Percentiles rank a stretch among this genome's conserved stretches.
Conservation (phyloP, 768 basidiomycete species). For the Phaeotremella skinneri region DNA sequence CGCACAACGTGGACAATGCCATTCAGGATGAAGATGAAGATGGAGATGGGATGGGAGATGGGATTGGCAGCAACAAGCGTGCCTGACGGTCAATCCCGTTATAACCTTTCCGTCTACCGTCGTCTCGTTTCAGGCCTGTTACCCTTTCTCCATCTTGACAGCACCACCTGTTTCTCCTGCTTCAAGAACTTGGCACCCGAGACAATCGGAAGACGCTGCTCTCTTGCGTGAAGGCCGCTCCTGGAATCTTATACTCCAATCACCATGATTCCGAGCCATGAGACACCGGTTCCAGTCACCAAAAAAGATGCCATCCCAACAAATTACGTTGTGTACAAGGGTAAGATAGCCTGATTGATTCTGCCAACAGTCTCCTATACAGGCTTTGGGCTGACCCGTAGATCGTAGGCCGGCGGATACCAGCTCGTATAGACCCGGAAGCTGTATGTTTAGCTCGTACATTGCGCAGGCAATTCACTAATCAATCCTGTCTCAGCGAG, state of each 20-base stretch:
- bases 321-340: constrained; percentile 39
- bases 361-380: not conserved
- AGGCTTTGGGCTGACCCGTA: constrained; percentile 1
- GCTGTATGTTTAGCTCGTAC: constrained; percentile 25
- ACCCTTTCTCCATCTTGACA: not conserved
- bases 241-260: no score
- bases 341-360: constrained; percentile 10
- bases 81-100: not conserved
- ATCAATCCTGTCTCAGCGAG: constrained; percentile 22
- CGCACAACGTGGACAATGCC: no score
- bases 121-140: no score
- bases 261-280: not conserved
- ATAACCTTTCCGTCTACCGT: not conserved
- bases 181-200: no score
- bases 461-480: not conserved
- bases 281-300: constrained; percentile 14
- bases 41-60: not conserved
- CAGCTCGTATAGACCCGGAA: constrained; percentile 43
- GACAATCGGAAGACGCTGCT: no score
- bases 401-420: constrained; percentile 29
- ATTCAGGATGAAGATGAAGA: not conserved
- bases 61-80: not conserved
- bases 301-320: constrained; percentile 37
- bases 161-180: not conserved
- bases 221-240: no score